Base-by-base conservation (phyloP, 768 basidiomycete genomes). In the Lactifluus echinatus region DNA sequence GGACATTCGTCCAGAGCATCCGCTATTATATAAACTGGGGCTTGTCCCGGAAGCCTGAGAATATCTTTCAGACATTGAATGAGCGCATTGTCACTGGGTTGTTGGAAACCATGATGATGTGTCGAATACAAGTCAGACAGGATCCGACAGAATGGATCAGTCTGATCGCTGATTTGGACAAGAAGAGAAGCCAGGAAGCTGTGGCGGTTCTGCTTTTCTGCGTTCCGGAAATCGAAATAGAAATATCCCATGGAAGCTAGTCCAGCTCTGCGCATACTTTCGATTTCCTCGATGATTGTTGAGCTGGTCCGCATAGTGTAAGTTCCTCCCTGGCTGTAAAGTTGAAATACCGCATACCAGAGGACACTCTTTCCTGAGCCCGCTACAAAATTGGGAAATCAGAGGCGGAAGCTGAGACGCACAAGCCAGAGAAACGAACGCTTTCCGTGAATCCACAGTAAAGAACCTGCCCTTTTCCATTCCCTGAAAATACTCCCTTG, bases 1-100 rank as follows among this genome's bases (percentile, higher is more conserved):
- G 50, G 49, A 24, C 49, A 50, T 10, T 50, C 49, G 23, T 50
- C 49, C 49, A 50, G 12, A 10, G 49, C 49, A 26, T 50, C 49
- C 12, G 15, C 34, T 23, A 50, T 50, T 23, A 50, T 37, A 14
- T 50, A 50, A 36, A 23, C 15, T 11, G 14, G 11, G 12, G 19
- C 33, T 39, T 50, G 49, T 24, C 49, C 49, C 15, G 49, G 37
- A 19, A 28, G 23, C 14, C 17, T 24, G 10, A 50, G 50, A 6
- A 50, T 39, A 12, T 50, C 36, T 39, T 26, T 36, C 50, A 50
- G 26, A 28, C 36, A 39, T 39, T 50, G 50, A 10, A 50, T 28
- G 12, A 50, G 50, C 6, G 50, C 31, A 36, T 8, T 24, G 11
- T 50, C 50, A 8, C 50, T 39, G 19, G 50, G 50, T 3, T 50